phyloP scores from a whole-genome alignment of 352 stramenopile species.

The Phytophthora meadii region DNA sequence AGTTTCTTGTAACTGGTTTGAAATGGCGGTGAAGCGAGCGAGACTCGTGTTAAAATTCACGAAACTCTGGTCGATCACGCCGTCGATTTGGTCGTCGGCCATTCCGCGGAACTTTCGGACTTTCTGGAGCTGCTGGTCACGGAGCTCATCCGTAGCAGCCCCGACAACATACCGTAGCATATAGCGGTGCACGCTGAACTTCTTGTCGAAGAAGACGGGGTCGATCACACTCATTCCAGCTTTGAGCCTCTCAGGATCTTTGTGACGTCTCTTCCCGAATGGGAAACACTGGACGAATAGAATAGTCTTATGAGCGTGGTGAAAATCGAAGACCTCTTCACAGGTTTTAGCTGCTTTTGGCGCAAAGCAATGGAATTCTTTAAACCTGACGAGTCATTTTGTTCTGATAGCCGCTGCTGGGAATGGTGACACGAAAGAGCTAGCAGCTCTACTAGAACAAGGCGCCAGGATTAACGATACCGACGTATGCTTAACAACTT shows the following conservation, averaged over 20 bases:
- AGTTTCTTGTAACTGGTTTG: conserved; percentile 80
- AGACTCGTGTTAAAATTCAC: conserved; percentile 89
- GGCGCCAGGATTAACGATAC: conserved; percentile 65
- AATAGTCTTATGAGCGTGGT: conserved; percentile 46
- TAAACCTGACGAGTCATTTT: not conserved
- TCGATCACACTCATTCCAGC: conserved; percentile 70
- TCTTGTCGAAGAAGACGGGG: conserved; percentile 84
- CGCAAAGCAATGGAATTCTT: not conserved
- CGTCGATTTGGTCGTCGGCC: conserved; percentile 80
- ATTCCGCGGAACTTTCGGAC: conserved; percentile 65
- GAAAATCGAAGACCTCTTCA: conserved; percentile 75
- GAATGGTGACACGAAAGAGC: conserved; percentile 40
- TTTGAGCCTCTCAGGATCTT: conserved; percentile 11
- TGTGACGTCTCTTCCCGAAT: conserved; percentile 36
- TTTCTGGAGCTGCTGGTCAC: conserved; percentile 72
- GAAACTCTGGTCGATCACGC: conserved; percentile 86
- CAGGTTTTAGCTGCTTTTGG: conserved; percentile 32
- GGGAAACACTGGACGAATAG: not conserved
- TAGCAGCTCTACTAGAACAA: conserved; percentile 49
- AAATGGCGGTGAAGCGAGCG: conserved; percentile 78
- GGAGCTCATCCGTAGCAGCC: conserved; percentile 71
- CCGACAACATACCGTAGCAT: conserved; percentile 83
- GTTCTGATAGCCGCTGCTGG: conserved; percentile 49
- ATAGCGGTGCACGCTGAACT: conserved; percentile 80
- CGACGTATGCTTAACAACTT: conserved; percentile 32